Conservation (phyloP, 257 asterid species). For the Fraxinus cuspidata region DNA sequence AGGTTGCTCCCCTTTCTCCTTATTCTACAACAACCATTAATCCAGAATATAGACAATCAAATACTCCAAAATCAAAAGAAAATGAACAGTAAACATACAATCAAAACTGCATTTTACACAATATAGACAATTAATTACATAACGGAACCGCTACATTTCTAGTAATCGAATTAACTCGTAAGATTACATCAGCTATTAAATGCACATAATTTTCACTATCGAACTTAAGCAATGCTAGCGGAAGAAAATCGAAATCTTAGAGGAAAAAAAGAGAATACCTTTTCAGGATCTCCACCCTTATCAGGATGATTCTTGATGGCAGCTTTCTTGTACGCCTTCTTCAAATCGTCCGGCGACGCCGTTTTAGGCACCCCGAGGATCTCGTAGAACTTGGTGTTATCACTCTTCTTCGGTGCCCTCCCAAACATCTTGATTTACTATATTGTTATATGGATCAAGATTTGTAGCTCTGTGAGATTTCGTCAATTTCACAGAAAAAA, state of each 20-base stretch:
- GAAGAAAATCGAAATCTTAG: not conserved
- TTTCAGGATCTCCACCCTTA: constrained; percentile 68
- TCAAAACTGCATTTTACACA: not conserved
- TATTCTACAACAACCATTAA: not conserved
- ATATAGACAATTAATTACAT: not conserved
- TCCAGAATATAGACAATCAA: not conserved
- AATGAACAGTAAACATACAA: not conserved
- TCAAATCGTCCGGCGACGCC: constrained; percentile 50
- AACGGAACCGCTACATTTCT: not conserved
- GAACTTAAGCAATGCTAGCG: too few relatives aligned
- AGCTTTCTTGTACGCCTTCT: constrained; percentile 60
- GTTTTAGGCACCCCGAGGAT: constrained; percentile 49
- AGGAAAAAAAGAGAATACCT: constrained; percentile 25
- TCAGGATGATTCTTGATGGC: constrained; percentile 72
- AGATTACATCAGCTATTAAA: not conserved
- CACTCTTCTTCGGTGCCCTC: constrained; percentile 53
- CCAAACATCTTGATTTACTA: constrained; percentile 46
- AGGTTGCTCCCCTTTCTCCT: not conserved
- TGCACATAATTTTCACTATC: not conserved
- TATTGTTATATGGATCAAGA: not conserved
- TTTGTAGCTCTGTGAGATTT: not conserved
- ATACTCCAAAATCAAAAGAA: not conserved
- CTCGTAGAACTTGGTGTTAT: constrained; percentile 47
- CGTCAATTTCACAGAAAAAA: not conserved
- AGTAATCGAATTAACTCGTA: not conserved